A percentile compares a stretch with the other conserved stretches of the same genome.
phyloP scores from a whole-genome alignment of 768 basidiomycete species.

The Lyophyllum decastes region DNA sequence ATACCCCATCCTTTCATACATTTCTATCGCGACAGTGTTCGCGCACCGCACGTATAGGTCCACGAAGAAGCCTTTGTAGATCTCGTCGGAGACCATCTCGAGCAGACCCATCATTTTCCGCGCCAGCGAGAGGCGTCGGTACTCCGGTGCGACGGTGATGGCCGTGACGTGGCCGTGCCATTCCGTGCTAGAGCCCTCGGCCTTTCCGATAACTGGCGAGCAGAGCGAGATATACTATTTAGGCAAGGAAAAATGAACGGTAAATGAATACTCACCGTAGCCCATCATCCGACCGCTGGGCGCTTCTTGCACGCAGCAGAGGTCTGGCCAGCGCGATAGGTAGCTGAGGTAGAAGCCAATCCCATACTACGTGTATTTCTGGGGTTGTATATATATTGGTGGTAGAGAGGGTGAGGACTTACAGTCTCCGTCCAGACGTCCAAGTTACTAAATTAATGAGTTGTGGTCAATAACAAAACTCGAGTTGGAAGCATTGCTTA shows the following conservation, averaged over 20 bases:
- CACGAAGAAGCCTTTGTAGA: slow-evolving; percentile 86
- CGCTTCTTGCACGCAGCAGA: slow-evolving; percentile 82
- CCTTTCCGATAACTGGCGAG: slow-evolving; percentile 79
- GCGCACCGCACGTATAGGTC: slow-evolving; percentile 94
- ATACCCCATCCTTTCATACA: slow-evolving; percentile 95
- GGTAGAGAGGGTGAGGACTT: slow-evolving; percentile 28
- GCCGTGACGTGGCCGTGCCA: slow-evolving; percentile 97
- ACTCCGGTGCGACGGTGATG: slow-evolving; percentile 91
- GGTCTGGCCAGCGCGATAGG: slow-evolving; percentile 88
- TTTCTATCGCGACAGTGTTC: slow-evolving; percentile 78
- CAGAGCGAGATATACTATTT: background rate
- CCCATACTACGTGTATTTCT: slow-evolving; percentile 59
- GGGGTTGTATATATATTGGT: background rate
- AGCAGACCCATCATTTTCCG: slow-evolving; percentile 85
- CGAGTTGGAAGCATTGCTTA: slow-evolving; percentile 32
- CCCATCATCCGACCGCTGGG: slow-evolving; percentile 88
- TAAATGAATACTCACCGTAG: slow-evolving; percentile 64
- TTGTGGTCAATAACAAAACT: slow-evolving; percentile 5
- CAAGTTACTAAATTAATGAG: slow-evolving; percentile 62
- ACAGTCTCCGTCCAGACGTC: slow-evolving; percentile 99
- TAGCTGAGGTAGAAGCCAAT: slow-evolving; percentile 89
- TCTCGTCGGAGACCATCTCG: slow-evolving; percentile 81
- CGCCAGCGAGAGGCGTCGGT: slow-evolving; percentile 85
- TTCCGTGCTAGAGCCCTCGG: slow-evolving; percentile 73
- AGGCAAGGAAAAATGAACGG: slow-evolving; percentile 1